Base-by-base conservation (phyloP, 2,329 filamentous ascomycete species). In the Reticulascus tulasneorum region DNA sequence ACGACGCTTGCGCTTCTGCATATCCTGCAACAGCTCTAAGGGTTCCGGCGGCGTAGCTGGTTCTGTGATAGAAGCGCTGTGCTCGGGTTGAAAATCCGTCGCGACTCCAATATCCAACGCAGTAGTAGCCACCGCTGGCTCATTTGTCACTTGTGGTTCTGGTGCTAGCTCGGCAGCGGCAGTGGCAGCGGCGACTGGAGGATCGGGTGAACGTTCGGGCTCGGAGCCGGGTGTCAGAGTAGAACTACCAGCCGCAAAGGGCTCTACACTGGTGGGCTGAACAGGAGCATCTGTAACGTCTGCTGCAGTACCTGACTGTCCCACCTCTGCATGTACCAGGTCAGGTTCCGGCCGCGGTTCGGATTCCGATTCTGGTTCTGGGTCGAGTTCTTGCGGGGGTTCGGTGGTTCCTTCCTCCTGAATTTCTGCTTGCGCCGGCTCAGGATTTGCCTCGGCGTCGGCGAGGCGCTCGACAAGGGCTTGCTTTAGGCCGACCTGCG, bases 401-500 rank as follows among this genome's bases (percentile, higher is more conserved):
- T 11, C 19, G 13, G n/a, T 7, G 23, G 28, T 24, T 18, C 24
- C 12, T 16, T 31, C 34, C n/a, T n/a, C n/a, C n/a, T n/a, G n/a
- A n/a, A n/a, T n/a, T n/a, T n/a, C 24, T 33, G 61, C 47, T 24
- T 49, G 67, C 17, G n/a, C 17, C 17, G 19, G 13, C 5, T 11
- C 19, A 16, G n/a, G 7, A 23, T 32, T 24, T 18, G 26, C 12
- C 15, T 31, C 34, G 10, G 25, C 25, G 24, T 61, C 63, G 29
- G 67, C 54, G 29, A 91, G 62, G 40, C 82, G 77, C 42, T 82
- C 74, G 37, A 90, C 71, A 29, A 89, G 74, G 41, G 84, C 84
- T 17, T 79, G 72, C 56, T 89, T 86, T 34, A 88, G 70, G 8
- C 86, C 86, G 17, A 76, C 75, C 43, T 79, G 75, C 6, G 79